Percentiles rank a stretch among this genome's conserved stretches.
These are phyloP conservation scores for Teratosphaeria viscida DNA, from an alignment of 2,329 filamentous ascomycete species.

Conservation along the genomic window DNA sequence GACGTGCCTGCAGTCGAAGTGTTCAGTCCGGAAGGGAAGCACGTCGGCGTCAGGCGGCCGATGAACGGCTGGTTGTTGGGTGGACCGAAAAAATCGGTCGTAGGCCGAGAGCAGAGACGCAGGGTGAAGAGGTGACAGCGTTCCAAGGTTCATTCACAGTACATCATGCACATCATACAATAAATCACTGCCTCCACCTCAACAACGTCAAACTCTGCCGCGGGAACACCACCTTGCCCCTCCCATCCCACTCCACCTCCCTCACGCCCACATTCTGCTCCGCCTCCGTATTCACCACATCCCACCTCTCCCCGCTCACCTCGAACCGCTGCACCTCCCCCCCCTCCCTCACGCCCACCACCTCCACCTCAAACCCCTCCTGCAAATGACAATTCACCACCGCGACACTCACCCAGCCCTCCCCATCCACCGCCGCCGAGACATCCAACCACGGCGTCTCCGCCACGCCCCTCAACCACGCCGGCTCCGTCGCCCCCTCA, in stretches of 20 bases:
- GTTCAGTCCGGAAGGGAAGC: slow-evolving; percentile 75
- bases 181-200: slow-evolving; percentile 37
- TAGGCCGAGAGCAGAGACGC: background rate
- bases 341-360: slow-evolving; percentile 45
- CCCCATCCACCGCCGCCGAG: slow-evolving; percentile 48
- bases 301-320: slow-evolving; percentile 48
- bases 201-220: slow-evolving; percentile 63
- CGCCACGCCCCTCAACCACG: slow-evolving; percentile 54
- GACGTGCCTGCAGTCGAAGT: slow-evolving; percentile 62
- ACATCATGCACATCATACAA: background rate
- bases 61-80: slow-evolving; percentile 60
- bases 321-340: slow-evolving; percentile 49
- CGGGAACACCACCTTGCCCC: slow-evolving; percentile 53
- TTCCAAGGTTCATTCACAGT: too few species aligned
- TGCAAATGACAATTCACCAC: slow-evolving; percentile 62
- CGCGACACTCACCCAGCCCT: slow-evolving; percentile 53
- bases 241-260: slow-evolving; percentile 53
- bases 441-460: slow-evolving; percentile 63
- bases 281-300: slow-evolving; percentile 51
- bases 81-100: slow-evolving; percentile 37
- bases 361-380: slow-evolving; percentile 46
- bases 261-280: slow-evolving; percentile 52
- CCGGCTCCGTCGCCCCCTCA: slow-evolving; percentile 53
- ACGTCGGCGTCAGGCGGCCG: slow-evolving; percentile 55
- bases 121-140: background rate